Conservation (phyloP, 106 monocot genomes). For the Allium fistulosum region DNA sequence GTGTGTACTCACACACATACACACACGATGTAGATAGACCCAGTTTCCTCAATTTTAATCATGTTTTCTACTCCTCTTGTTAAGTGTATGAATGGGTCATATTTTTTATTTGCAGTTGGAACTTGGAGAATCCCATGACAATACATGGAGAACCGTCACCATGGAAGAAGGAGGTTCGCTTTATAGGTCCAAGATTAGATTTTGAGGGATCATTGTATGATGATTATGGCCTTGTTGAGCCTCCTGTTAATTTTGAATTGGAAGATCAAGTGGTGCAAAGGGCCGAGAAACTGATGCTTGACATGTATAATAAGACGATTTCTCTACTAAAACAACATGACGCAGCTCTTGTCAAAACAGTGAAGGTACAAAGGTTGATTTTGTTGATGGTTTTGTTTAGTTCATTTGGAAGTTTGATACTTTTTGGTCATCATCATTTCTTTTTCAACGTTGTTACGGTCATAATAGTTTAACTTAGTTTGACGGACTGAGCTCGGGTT, state of each 20-base stretch:
- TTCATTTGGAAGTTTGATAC: not conserved
- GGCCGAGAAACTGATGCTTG: slow-evolving; percentile 53
- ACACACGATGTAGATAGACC: not conserved
- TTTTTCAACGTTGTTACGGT: not conserved
- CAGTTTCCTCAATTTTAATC: not conserved
- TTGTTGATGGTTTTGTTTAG: not conserved
- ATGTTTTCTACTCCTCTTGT: too few relatives aligned
- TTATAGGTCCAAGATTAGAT: slow-evolving; percentile 71
- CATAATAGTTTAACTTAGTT: too few relatives aligned
- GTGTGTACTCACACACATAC: too few relatives aligned
- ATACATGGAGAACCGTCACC: slow-evolving; percentile 77
- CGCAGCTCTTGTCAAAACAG: slow-evolving; percentile 69
- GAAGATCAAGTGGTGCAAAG: slow-evolving; percentile 63
- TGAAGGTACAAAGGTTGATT: slow-evolving; percentile 41
- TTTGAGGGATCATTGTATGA: slow-evolving; percentile 82
- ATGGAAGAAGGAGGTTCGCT: slow-evolving; percentile 50
- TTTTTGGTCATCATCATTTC: not conserved
- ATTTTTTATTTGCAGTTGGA: slow-evolving; percentile 45
- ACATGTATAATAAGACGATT: slow-evolving; percentile 56
- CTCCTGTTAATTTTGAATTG: slow-evolving; percentile 60
- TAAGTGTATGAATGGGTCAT: too few relatives aligned
- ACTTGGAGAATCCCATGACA: slow-evolving; percentile 81
- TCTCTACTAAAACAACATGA: slow-evolving; percentile 43
- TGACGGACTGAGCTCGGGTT: too few relatives aligned
- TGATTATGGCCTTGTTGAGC: slow-evolving; percentile 58